Percentiles rank a stretch among this genome's conserved stretches.
Conservation (phyloP, 2,329 filamentous ascomycete genomes). For the Phialophora verrucosa region DNA sequence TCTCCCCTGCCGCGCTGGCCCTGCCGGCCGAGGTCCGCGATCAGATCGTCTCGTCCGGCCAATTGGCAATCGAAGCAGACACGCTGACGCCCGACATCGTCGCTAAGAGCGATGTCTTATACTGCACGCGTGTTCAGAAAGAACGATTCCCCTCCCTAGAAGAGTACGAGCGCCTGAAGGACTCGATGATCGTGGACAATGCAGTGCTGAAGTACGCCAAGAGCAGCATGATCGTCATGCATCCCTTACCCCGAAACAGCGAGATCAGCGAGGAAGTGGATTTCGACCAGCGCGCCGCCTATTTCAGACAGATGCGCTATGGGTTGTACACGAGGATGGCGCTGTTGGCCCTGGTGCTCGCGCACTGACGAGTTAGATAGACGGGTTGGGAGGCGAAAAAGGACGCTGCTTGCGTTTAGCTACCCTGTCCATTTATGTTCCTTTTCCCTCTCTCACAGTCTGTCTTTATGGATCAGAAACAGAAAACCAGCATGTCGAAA, state of each 20-base stretch:
- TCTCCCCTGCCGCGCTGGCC: slow-evolving; percentile 77
- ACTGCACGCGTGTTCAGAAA: slow-evolving; percentile 96
- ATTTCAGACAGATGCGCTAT: slow-evolving; percentile 98
- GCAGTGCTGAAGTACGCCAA: slow-evolving; percentile 89
- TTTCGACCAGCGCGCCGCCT: slow-evolving; percentile 93
- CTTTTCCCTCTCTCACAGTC: neutral
- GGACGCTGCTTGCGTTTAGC: neutral
- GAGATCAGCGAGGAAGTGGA: slow-evolving; percentile 97
- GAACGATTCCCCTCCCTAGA: slow-evolving; percentile 84
- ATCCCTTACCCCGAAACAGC: slow-evolving; percentile 89
- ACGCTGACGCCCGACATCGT: slow-evolving; percentile 86
- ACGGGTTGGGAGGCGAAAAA: neutral
- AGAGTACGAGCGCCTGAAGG: slow-evolving; percentile 86
- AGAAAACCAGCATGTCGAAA: neutral
- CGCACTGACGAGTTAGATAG: slow-evolving; percentile 36
- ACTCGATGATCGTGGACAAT: slow-evolving; percentile 88
- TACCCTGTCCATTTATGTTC: neutral
- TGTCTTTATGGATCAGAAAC: neutral
- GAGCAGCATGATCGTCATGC: slow-evolving; percentile 90
- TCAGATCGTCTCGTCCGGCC: slow-evolving; percentile 72
- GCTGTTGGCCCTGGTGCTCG: slow-evolving; percentile 90
- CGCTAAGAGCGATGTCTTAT: slow-evolving; percentile 85
- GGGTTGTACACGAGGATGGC: slow-evolving; percentile 98
- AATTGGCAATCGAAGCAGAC: slow-evolving; percentile 76
- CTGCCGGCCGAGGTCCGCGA: slow-evolving; percentile 78